A percentile compares a stretch with the other conserved stretches of the same genome.
phyloP scores from a whole-genome alignment of 192 early-diverging fungal species.

The Kickxella alabastrina region DNA sequence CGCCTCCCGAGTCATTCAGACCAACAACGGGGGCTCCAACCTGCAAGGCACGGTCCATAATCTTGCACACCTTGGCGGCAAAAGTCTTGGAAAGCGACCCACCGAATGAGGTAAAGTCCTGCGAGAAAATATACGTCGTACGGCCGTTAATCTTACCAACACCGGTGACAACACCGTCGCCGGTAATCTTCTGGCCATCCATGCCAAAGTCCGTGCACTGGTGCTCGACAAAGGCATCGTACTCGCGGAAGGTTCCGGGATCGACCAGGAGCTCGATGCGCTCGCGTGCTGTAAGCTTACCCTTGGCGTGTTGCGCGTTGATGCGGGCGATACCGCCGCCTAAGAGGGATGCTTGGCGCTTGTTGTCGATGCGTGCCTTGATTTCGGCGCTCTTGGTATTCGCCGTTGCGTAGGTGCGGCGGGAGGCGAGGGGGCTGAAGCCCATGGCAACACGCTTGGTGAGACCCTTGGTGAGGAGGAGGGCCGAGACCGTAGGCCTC shows the following conservation, averaged over 20 bases:
- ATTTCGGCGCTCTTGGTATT: slow-evolving; percentile 26
- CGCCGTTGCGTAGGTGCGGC: slow-evolving; percentile 25
- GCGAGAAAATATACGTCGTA: slow-evolving; percentile 84
- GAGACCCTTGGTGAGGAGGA: background rate
- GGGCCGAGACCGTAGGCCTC: background rate
- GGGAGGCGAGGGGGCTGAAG: background rate
- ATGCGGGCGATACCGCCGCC: slow-evolving; percentile 82
- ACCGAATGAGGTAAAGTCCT: slow-evolving; percentile 93
- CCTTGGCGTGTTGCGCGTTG: slow-evolving; percentile 83
- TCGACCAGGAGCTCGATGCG: slow-evolving; percentile 83
- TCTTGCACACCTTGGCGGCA: slow-evolving; percentile 89
- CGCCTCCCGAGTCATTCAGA: slow-evolving; percentile 95
- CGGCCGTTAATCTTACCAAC: slow-evolving; percentile 92
- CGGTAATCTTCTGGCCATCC: slow-evolving; percentile 74
- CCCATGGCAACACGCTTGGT: too few species aligned
- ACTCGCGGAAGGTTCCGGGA: slow-evolving; percentile 80
- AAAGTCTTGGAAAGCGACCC: slow-evolving; percentile 85
- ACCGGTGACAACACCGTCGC: slow-evolving; percentile 95
- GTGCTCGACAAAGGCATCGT: slow-evolving; percentile 93
- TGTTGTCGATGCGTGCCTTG: slow-evolving; percentile 52
- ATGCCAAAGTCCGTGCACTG: slow-evolving; percentile 88
- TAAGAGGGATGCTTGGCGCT: slow-evolving; percentile 65
- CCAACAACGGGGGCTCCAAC: slow-evolving; percentile 95
- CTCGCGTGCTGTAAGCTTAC: slow-evolving; percentile 92
- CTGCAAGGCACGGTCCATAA: slow-evolving; percentile 89